Evolutionary conservation across 768 basidiomycete species (phyloP).

Genomic region (Suillus subluteus): DNA sequence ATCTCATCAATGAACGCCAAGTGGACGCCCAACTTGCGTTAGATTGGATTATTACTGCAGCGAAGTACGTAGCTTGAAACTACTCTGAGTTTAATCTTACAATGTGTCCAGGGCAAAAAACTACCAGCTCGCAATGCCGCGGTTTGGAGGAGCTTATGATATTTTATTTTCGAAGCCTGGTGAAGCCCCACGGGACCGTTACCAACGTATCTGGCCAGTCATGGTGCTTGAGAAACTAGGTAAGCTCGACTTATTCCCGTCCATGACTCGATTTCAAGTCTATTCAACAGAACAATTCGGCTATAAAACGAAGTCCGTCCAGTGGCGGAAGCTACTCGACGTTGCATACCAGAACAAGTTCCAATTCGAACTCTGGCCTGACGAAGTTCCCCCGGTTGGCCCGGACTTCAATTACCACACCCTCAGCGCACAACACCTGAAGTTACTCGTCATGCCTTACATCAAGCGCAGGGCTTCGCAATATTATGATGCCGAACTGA

Average conservation of each 20-base stretch:
- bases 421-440: background rate
- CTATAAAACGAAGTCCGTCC: background rate
- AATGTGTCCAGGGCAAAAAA: background rate
- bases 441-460: background rate
- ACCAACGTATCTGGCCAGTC: too few species aligned
- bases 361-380: background rate
- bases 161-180: too few species aligned
- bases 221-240: constrained; percentile 1
- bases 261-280: background rate
- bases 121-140: background rate
- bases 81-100: too few species aligned
- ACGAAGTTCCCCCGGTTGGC: background rate
- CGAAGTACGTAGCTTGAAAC: too few species aligned
- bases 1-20: too few species aligned
- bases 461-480: too few species aligned
- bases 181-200: too few species aligned
- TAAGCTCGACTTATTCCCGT: background rate
- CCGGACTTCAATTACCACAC: background rate
- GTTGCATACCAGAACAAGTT: background rate
- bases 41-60: constrained; percentile 2
- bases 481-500: too few species aligned
- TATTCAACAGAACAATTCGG: background rate
- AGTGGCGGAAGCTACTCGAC: background rate
- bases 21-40: background rate
- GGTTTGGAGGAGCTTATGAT: background rate